Evolutionary conservation across 352 stramenopile species (phyloP).

Genomic region (Phytophthora fragariae): DNA sequence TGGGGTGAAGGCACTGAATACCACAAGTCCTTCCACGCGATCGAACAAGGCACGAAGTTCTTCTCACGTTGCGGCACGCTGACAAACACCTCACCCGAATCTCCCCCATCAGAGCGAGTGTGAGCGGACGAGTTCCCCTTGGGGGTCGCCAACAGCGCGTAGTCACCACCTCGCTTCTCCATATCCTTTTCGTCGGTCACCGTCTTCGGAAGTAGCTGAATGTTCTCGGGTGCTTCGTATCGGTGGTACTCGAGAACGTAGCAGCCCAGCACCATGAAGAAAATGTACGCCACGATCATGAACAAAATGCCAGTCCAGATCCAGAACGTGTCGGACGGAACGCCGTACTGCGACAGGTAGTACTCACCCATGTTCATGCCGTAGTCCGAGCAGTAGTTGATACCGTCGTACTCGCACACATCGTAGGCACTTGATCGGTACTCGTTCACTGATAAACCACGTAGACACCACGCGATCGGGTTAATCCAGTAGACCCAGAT

Average conservation of each 20-base stretch:
- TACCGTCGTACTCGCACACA: slow-evolving; percentile 30
- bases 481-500: slow-evolving; percentile 48
- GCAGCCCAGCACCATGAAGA: slow-evolving; percentile 38
- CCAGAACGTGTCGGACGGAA: slow-evolving; percentile 32
- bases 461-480: slow-evolving; percentile 38
- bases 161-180: slow-evolving; percentile 19
- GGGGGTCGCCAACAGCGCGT: slow-evolving; percentile 5
- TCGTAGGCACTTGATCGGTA: slow-evolving; percentile 34
- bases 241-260: slow-evolving; percentile 45
- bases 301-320: slow-evolving; percentile 42
- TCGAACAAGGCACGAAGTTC: slow-evolving; percentile 37
- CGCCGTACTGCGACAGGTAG: slow-evolving; percentile 34
- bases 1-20: slow-evolving; percentile 43
- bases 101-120: neutral
- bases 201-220: slow-evolving; percentile 8
- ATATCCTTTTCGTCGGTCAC: slow-evolving; percentile 15
- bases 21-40: slow-evolving; percentile 47
- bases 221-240: slow-evolving; percentile 37
- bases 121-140: slow-evolving; percentile 20
- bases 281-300: slow-evolving; percentile 34
- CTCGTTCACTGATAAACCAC: slow-evolving; percentile 33
- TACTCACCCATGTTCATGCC: slow-evolving; percentile 35
- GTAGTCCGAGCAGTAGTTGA: slow-evolving; percentile 31
- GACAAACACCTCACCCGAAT: slow-evolving; percentile 12
- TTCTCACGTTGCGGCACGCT: slow-evolving; percentile 16